A percentile compares a stretch with the other conserved stretches of the same genome.
phyloP scores from a whole-genome alignment of 768 basidiomycete species.

The Holtermanniella nyarrowii region DNA sequence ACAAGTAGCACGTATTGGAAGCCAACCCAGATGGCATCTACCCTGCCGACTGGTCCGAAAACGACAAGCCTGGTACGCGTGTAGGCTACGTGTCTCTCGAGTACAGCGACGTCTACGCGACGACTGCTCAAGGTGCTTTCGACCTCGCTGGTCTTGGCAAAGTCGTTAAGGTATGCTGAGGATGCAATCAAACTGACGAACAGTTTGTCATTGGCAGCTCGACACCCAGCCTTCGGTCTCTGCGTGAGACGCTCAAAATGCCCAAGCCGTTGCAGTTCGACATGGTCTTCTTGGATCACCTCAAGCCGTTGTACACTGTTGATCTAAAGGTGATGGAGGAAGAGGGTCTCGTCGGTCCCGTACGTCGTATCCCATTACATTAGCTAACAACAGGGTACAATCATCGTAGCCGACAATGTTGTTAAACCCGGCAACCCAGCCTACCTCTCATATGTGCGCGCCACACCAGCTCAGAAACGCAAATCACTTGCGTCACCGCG shows the following conservation, averaged over 20 bases:
- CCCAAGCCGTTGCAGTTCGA: slow-evolving; percentile 29
- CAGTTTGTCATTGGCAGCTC: slow-evolving; percentile 34
- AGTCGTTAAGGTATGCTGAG: slow-evolving; percentile 27
- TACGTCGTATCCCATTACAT: slow-evolving; percentile 6
- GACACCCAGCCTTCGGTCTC: slow-evolving; percentile 18
- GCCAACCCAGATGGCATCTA: slow-evolving; percentile 21
- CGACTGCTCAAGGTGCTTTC: slow-evolving; percentile 27
- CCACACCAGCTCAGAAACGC: slow-evolving; percentile 27
- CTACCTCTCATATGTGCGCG: slow-evolving; percentile 37
- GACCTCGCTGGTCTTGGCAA: slow-evolving; percentile 30
- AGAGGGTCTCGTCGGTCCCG: slow-evolving; percentile 34
- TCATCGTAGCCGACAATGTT: slow-evolving; percentile 39
- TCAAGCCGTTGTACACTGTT: slow-evolving; percentile 37
- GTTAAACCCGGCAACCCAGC: slow-evolving; percentile 39
- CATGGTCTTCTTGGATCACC: slow-evolving; percentile 38
- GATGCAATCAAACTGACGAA: neutral
- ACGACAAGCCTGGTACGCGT: slow-evolving; percentile 20
- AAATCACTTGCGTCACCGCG: slow-evolving; percentile 8
- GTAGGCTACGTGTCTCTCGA: slow-evolving; percentile 38
- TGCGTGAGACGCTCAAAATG: slow-evolving; percentile 31
- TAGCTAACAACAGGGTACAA: slow-evolving; percentile 21
- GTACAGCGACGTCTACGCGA: slow-evolving; percentile 32
- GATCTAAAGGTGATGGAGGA: slow-evolving; percentile 38
- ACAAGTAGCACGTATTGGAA: slow-evolving; percentile 21
- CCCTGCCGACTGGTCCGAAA: slow-evolving; percentile 25